A percentile compares a stretch with the other conserved stretches of the same genome.
Evolutionary conservation across 768 basidiomycete genomes (phyloP).

Genomic region (Coprinopsis cinerea): DNA sequence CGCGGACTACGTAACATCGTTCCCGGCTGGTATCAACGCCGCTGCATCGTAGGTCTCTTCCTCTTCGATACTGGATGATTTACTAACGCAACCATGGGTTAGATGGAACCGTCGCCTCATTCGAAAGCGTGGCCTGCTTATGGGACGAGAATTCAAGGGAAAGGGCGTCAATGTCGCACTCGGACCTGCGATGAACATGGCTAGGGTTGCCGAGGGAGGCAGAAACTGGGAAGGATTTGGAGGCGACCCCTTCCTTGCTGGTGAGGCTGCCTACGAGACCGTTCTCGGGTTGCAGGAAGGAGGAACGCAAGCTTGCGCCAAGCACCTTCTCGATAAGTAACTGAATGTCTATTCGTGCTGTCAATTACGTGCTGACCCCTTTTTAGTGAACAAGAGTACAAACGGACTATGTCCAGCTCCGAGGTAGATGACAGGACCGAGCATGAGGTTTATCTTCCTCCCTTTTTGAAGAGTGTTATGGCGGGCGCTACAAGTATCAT

Average conservation of each 20-base stretch:
- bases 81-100: neutral
- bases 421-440: constrained; percentile 77
- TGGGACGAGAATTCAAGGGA: constrained; percentile 77
- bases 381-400: constrained; percentile 64
- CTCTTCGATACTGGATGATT: neutral
- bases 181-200: constrained; percentile 85
- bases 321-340: constrained; percentile 76
- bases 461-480: constrained; percentile 65
- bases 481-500: constrained; percentile 70
- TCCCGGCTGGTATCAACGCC: constrained; percentile 80
- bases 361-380: neutral
- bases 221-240: constrained; percentile 97
- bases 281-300: constrained; percentile 75
- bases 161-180: constrained; percentile 84
- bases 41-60: constrained; percentile 64
- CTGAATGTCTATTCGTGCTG: constrained; percentile 19
- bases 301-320: constrained; percentile 85
- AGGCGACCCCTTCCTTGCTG: constrained; percentile 81
- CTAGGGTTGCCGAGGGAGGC: constrained; percentile 75
- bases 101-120: constrained; percentile 78
- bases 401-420: constrained; percentile 48
- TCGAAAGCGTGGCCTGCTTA: constrained; percentile 65
- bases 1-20: constrained; percentile 67
- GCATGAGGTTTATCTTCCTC: constrained; percentile 69
- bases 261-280: constrained; percentile 75